Evolutionary conservation across 306 rosid species (phyloP), one percentile per base, ranked within the genome.

Genomic region (Cucurbita maxima): DNA sequence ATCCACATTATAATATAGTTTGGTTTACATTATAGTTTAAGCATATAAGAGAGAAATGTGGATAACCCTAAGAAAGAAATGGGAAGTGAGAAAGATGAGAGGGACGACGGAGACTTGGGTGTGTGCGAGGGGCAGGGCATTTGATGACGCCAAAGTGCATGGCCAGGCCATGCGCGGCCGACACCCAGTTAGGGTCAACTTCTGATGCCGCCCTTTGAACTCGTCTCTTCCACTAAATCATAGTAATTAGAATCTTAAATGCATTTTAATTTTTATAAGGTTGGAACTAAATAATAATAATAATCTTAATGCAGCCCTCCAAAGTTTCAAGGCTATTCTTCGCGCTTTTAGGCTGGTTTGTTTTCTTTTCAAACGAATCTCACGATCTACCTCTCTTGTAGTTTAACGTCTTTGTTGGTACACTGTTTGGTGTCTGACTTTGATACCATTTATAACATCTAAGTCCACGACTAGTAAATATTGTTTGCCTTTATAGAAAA

Each of bases 141-240:
- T 62, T 62, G 7, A 38, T 62, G 69, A 62, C 69, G 69, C 69
- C 25, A 62, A 16, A 38, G 1, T 38, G 48, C 69, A 62, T 48
- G 48, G 66, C 66, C 44, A 13, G 2, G 13, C 68, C 70, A 62
- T 16, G 69, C 67, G 69, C 50, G 69, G 69, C 69, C 69, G 69
- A 5, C 48, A 14, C 15, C 69, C 48, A 62, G 1, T 63, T 40
- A 10, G 34, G 34, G 71, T 40, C 71, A 63, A 64, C 52, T 41
- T 30, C 34, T n/a, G n/a, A 8, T 63, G 9, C 8, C n/a, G 16
- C n/a, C 52, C 18, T 43, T 41, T 0, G 4, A 64, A 64, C 71
- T 64, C 37, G 43, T 64, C 52, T 40, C 3, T 59, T 50, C 54
- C 54, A 50, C 54, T 7, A 14, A 6, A 13, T 50, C 13, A 10